phyloP scores from a whole-genome alignment of 805 yeast species.

The Kodamaea hsintzibuensis region DNA sequence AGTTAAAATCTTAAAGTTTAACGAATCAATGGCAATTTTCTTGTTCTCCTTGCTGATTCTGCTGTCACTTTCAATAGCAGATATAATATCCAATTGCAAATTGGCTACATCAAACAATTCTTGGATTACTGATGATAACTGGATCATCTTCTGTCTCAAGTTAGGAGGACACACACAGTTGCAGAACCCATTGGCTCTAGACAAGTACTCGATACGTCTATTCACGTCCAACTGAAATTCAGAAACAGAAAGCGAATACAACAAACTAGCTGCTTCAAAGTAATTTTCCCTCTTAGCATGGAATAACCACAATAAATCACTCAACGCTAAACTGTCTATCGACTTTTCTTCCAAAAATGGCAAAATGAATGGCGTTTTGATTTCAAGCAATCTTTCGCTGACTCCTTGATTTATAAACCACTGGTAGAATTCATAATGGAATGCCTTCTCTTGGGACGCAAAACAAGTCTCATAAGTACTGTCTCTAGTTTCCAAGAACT shows the following conservation, averaged over 20 bases:
- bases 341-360: constrained; percentile 74
- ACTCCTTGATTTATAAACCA: constrained; percentile 84
- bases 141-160: constrained; percentile 73
- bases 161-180: constrained; percentile 79
- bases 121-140: constrained; percentile 65
- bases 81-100: constrained; percentile 69
- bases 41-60: constrained; percentile 52
- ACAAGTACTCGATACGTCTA: constrained; percentile 81
- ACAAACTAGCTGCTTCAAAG: constrained; percentile 77
- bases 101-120: constrained; percentile 86
- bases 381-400: constrained; percentile 72
- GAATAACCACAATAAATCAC: constrained; percentile 85
- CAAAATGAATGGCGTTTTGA: constrained; percentile 79
- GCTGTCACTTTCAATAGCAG: constrained; percentile 50
- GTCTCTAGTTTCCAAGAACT: constrained; percentile 62
- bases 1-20: constrained; percentile 65
- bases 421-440: constrained; percentile 89
- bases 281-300: constrained; percentile 80
- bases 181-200: constrained; percentile 92
- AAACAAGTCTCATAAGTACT: constrained; percentile 74
- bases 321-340: constrained; percentile 63
- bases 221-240: constrained; percentile 66
- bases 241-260: constrained; percentile 69
- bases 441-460: constrained; percentile 73
- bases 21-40: constrained; percentile 48